Conservation (phyloP, 768 basidiomycete genomes). For the Chalciporus piperatus region DNA sequence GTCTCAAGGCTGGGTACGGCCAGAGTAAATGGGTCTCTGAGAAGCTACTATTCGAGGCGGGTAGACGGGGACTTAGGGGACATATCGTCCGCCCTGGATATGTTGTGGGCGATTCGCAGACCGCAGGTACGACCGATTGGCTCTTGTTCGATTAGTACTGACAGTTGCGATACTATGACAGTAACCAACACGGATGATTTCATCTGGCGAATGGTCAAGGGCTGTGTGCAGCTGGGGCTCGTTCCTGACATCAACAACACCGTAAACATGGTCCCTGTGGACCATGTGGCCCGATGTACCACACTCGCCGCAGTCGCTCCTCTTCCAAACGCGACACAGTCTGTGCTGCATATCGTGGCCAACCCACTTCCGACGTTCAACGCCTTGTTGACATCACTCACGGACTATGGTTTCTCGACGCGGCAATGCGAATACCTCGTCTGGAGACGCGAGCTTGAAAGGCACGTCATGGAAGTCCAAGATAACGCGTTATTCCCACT, state of each 20-base stretch:
- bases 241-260: conserved; percentile 98
- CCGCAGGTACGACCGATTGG: conserved; percentile 61
- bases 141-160: neutral
- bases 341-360: conserved; percentile 84
- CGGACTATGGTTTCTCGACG: conserved; percentile 77
- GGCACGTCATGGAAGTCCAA: conserved; percentile 90
- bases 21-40: conserved; percentile 99
- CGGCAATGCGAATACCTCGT: conserved; percentile 81
- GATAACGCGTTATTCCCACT: conserved; percentile 98
- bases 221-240: conserved; percentile 95
- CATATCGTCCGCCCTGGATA: conserved; percentile 93
- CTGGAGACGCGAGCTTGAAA: conserved; percentile 91
- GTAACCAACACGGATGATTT: conserved; percentile 99
- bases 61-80: conserved; percentile 76
- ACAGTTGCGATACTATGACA: conserved; percentile 29
- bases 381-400: conserved; percentile 69
- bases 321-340: conserved; percentile 43
- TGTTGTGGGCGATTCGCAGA: conserved; percentile 87
- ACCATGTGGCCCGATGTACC: conserved; percentile 87
- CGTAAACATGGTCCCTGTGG: conserved; percentile 97
- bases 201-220: conserved; percentile 96
- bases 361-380: conserved; percentile 89
- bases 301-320: conserved; percentile 69
- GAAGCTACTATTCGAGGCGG: conserved; percentile 90
- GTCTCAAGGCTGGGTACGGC: conserved; percentile 89